A percentile compares a stretch with the other conserved stretches of the same genome.
Conservation (phyloP, 306 rosid species). For the Lotus japonicus region DNA sequence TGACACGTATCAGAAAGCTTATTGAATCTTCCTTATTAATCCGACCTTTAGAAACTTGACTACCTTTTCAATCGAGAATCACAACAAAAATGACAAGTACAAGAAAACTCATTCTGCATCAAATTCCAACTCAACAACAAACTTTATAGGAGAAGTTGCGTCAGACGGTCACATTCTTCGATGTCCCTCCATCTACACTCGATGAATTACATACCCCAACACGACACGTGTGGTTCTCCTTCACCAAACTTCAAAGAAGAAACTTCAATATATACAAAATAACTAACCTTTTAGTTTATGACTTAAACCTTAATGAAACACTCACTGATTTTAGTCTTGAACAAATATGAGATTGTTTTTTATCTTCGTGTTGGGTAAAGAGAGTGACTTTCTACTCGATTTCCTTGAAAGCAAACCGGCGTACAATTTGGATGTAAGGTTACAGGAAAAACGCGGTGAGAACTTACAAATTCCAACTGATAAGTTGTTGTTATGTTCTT, state of each 20-base stretch:
- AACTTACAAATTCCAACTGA: conserved; percentile 20
- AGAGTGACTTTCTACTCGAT: conserved; percentile 15
- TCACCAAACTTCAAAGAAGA: conserved; percentile 29
- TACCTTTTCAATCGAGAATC: conserved; percentile 11
- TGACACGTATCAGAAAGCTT: no score
- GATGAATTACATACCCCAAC: conserved; percentile 74
- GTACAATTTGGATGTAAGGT: conserved; percentile 20
- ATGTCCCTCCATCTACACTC: conserved; percentile 17
- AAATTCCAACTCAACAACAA: conserved; percentile 52
- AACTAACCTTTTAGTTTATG: conserved; percentile 36
- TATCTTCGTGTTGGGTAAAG: conserved; percentile 30
- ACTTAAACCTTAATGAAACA: conserved; percentile 64
- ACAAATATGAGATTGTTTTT: conserved; percentile 40
- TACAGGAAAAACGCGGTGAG: background rate
- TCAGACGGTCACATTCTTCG: conserved; percentile 36
- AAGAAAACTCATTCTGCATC: conserved; percentile 56
- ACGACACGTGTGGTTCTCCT: conserved; percentile 31
- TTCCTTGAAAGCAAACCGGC: conserved; percentile 43
- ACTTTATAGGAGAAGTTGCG: conserved; percentile 28
- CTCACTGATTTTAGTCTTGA: conserved; percentile 67
- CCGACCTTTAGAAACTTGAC: no score
- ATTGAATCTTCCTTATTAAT: no score
- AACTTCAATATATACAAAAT: conserved; percentile 52
- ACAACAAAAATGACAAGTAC: conserved; percentile 69
- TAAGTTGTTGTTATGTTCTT: conserved; percentile 23